Evolutionary conservation across 148 eudicot genomes (phyloP), one percentile per base, ranked within the genome.

Genomic region (Camellia granthamiana): DNA sequence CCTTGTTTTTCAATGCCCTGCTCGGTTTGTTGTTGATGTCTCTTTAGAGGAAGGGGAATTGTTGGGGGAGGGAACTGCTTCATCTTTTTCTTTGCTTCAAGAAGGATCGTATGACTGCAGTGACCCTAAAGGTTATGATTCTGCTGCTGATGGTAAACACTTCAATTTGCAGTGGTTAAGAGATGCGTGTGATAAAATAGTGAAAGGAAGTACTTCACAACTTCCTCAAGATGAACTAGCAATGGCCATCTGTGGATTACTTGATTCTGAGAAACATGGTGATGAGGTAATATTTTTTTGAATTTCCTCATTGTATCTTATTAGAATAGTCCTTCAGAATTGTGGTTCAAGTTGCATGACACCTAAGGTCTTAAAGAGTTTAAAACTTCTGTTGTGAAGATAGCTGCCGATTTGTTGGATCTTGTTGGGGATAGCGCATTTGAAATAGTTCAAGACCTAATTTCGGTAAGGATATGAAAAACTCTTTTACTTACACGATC

Each of bases 401-500:
- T 95, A 74, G 99, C 99, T 84, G 96, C 93, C 78, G 99, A 96
- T 85, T 83, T 96, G 79, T 87, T 96, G 90, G 99, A 96, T 87
- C 93, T 96, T 81, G 97, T 90, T 77, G 99, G 99, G 78, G 97
- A 96, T 85, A 69, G 88, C 73, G 92, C 98, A 54, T 96, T 96
- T 83, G 98, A 92, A 85, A 91, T 86, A 62, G 99, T 96, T 74
- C 99, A 93, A 82, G 97, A 96, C 83, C 91, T 96, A 83, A 88
- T 96, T 59, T 84, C 69, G 85, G 99, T 95, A 82, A 84, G 89
- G 67, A 76, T 80, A 64, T 8, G 16, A 66, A 59, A 60, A 56
- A 59, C 11, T 73, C 15, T 61, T 62, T 10, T 23, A 42, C 44
- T 16, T 68, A 11, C 55, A 65, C 59, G 16, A 11, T 19, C 54